phyloP scores from a whole-genome alignment of 2,329 filamentous ascomycete species.

The Phyllosticta paracitricarpa region DNA sequence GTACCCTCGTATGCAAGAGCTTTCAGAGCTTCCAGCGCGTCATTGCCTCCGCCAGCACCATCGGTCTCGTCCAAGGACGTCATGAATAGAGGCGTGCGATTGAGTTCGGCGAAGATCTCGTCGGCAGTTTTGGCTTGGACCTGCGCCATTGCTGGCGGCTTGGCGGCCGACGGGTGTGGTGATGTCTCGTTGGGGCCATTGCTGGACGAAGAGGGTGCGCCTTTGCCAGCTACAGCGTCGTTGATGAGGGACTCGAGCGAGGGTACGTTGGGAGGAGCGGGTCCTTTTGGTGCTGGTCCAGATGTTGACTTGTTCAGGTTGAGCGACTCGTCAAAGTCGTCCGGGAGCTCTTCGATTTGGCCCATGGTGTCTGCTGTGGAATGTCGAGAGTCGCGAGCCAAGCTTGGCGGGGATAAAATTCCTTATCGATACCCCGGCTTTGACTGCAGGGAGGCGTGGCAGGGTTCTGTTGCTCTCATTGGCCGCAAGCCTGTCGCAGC shows the following conservation, averaged over 20 bases:
- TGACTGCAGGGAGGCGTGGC: not conserved
- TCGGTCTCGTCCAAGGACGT: constrained; percentile 63
- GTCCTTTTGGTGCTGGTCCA: not conserved
- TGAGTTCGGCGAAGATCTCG: constrained; percentile 54
- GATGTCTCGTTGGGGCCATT: constrained; percentile 13
- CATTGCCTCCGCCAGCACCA: constrained; percentile 60
- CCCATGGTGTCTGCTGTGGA: constrained; percentile 15
- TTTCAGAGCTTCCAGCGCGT: constrained; percentile 74
- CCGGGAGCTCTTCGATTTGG: constrained; percentile 40
- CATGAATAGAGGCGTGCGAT: constrained; percentile 85
- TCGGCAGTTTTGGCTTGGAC: constrained; percentile 47
- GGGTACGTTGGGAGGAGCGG: not conserved
- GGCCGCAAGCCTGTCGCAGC: not conserved
- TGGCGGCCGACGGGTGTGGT: constrained; percentile 26
- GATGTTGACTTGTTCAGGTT: constrained; percentile 24
- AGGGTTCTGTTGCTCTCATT: not conserved
- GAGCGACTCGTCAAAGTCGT: constrained; percentile 39
- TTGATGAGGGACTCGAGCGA: constrained; percentile 8
- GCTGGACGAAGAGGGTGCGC: constrained; percentile 4
- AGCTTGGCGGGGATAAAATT: not conserved
- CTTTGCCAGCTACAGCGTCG: constrained; percentile 1
- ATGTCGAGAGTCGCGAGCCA: not conserved
- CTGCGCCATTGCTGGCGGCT: constrained; percentile 51
- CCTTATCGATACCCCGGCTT: not conserved
- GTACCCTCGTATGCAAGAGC: constrained; percentile 91